phyloP scores from a whole-genome alignment of 148 eudicot genomes.

The Dysphania ambrosioides region DNA sequence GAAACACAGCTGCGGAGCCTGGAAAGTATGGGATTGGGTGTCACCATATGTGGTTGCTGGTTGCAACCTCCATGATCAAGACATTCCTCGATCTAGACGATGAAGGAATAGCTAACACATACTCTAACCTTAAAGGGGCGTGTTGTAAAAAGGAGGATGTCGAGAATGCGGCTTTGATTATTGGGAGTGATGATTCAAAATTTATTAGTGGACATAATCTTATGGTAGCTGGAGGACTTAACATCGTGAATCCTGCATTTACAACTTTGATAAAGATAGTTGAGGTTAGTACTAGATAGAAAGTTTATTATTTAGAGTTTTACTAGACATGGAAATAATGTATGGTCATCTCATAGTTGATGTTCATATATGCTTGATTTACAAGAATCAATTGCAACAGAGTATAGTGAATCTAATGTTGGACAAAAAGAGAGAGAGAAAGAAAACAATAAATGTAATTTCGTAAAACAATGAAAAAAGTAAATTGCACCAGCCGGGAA shows the following conservation, averaged over 20 bases:
- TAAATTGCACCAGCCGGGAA: constrained; percentile 40
- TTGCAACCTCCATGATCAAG: constrained; percentile 25
- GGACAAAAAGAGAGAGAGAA: too few relatives aligned
- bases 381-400: too few relatives aligned
- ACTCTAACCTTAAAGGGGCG: constrained; percentile 28
- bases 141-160: constrained; percentile 25
- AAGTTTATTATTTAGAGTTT: too few relatives aligned
- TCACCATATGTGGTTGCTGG: constrained; percentile 25
- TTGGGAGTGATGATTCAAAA: constrained; percentile 35
- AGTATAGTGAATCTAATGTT: too few relatives aligned
- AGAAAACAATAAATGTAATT: too few relatives aligned
- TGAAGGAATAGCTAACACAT: constrained; percentile 2
- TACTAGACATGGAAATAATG: too few relatives aligned
- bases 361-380: too few relatives aligned
- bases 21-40: constrained; percentile 33
- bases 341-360: too few relatives aligned
- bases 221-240: constrained; percentile 31
- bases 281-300: background rate
- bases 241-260: constrained; percentile 19
- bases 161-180: constrained; percentile 25
- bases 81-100: constrained; percentile 17
- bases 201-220: constrained; percentile 35
- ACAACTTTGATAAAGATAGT: background rate
- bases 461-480: background rate
- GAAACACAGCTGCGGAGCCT: constrained; percentile 33